Conservation (phyloP, 2,329 filamentous ascomycete genomes). For the Cyclaneusma minus region DNA sequence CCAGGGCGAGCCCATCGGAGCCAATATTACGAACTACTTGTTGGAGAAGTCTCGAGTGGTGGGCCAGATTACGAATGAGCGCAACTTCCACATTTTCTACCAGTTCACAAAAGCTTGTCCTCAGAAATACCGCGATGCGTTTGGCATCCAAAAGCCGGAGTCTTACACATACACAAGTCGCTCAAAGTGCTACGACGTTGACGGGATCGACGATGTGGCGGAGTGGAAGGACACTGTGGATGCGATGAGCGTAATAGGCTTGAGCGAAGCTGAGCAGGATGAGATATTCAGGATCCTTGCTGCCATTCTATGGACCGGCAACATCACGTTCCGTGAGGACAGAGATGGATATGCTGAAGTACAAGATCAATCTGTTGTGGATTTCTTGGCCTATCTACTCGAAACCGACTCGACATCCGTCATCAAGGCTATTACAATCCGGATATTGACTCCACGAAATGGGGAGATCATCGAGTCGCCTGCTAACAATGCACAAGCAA, state of each 20-base stretch:
- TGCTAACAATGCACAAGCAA: constrained; percentile 74
- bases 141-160: constrained; percentile 80
- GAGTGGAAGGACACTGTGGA: constrained; percentile 85
- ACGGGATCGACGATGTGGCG: constrained; percentile 79
- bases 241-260: constrained; percentile 88
- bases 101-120: constrained; percentile 94
- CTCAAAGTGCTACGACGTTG: constrained; percentile 89
- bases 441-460: constrained; percentile 58
- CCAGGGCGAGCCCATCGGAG: constrained; percentile 82
- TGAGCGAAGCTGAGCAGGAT: constrained; percentile 79
- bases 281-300: constrained; percentile 93
- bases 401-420: constrained; percentile 72
- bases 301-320: constrained; percentile 85
- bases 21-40: constrained; percentile 96
- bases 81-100: constrained; percentile 99
- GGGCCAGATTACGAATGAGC: constrained; percentile 85
- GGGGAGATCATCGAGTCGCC: constrained; percentile 59
- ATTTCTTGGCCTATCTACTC: constrained; percentile 86
- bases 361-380: constrained; percentile 76
- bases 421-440: constrained; percentile 75
- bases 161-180: constrained; percentile 88
- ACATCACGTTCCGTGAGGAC: constrained; percentile 81
- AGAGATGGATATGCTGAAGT: constrained; percentile 80
- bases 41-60: constrained; percentile 92
- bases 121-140: constrained; percentile 72